Evolutionary conservation across 495 filamentous ascomycete species (phyloP), one percentile per base, ranked within the genome.

Genomic region (Penicillium arizonense): DNA sequence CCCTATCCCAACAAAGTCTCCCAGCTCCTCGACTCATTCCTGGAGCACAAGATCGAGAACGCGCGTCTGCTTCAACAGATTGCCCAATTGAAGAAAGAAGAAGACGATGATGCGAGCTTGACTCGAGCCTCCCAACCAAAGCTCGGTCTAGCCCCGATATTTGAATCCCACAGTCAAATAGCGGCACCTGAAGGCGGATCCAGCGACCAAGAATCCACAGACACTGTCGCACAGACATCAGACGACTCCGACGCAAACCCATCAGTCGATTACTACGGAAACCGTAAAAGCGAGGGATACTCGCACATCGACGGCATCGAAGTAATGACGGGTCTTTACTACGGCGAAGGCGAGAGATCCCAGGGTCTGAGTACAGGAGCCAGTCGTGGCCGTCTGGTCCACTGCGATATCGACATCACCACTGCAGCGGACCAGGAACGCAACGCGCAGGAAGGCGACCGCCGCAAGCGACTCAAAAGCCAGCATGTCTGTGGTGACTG

Each of bases 41-140:
- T 98, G 12, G 94, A 98, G 68, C 93, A 97, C 71, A 97, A 97
- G 69, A 91, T 97, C 43, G 94, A 97, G 68, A 97, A 98, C 60
- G 91, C 96, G 69, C 83, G 94, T 14, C 69, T 98, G 35, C 82
- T 79, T 50, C 88, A 89, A 56, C 84, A 88, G 32, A 96, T 98
- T 52, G 83, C 85, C 12, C 91, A 96, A 62, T 78, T 98, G 36
- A 86, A 85, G 58, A 78, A 82, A 56, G 94, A 97, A 69, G 92
- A 96, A 66, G 83, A 86, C 47, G 88, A 92, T 58, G 94, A 96
- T 41, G 64, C 79, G 14, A 80, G 79, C 53, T 65, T 71, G 35
- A 50, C 18, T 37, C 64, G 59, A 2, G 18, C 38, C 1, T n/a
- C 50, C 2, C 61, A 44, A 16, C 9, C 32, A 11, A 63, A 43